Percentiles rank a stretch among this genome's conserved stretches.
Evolutionary conservation across 106 monocot species (phyloP).

Genomic region (Agapanthus africanus): DNA sequence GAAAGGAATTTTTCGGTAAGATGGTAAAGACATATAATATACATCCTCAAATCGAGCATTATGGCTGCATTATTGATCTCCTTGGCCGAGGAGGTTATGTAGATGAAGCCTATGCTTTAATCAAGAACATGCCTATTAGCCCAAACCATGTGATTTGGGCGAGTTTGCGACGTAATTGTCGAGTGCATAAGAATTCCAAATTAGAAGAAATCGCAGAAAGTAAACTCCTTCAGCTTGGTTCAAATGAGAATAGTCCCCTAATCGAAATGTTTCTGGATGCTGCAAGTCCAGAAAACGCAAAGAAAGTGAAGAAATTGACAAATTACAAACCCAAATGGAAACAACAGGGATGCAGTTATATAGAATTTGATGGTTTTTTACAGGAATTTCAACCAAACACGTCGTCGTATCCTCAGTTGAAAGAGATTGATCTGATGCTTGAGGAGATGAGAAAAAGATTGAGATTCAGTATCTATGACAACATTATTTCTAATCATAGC

Average conservation of each 20-base stretch:
- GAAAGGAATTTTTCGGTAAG: slow-evolving; percentile 20
- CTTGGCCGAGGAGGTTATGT: slow-evolving; percentile 31
- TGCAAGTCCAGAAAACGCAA: slow-evolving; percentile 33
- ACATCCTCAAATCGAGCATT: slow-evolving; percentile 35
- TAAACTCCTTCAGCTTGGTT: neutral
- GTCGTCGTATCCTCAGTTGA: slow-evolving; percentile 32
- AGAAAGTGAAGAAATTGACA: slow-evolving; percentile 36
- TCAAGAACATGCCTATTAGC: neutral
- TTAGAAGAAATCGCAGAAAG: neutral
- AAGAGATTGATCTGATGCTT: slow-evolving; percentile 33
- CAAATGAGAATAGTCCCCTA: slow-evolving; percentile 32
- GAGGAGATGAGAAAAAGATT: slow-evolving; percentile 33
- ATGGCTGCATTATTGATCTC: too few species aligned
- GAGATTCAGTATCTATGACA: slow-evolving; percentile 29
- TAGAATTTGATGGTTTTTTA: slow-evolving; percentile 28
- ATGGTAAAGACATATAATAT: slow-evolving; percentile 28
- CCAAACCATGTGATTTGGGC: slow-evolving; percentile 2
- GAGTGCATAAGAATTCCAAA: neutral
- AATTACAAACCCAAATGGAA: slow-evolving; percentile 53
- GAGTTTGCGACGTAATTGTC: neutral
- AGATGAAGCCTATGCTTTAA: slow-evolving; percentile 27
- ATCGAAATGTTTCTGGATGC: slow-evolving; percentile 43
- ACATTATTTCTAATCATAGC: slow-evolving; percentile 41
- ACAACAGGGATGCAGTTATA: slow-evolving; percentile 42
- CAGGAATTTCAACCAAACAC: slow-evolving; percentile 56